Percentiles rank a stretch among this genome's conserved stretches.
These are phyloP conservation scores for Candida andamanensis DNA, from an alignment of 805 yeast genomes.

Conservation along the genomic window DNA sequence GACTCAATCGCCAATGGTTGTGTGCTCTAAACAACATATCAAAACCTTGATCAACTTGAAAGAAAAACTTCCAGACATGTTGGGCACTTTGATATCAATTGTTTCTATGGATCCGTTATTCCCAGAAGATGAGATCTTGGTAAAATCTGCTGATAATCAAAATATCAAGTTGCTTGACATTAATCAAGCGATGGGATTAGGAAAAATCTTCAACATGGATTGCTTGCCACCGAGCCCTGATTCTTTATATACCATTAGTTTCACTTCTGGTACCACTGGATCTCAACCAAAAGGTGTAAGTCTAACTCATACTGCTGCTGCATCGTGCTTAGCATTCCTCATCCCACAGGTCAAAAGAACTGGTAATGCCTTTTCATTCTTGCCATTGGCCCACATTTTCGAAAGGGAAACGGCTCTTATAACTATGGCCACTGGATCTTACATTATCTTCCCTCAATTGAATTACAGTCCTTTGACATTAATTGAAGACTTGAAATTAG, in stretches of 20 bases:
- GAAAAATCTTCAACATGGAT: slow-evolving; percentile 31
- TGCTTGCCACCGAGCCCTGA: slow-evolving; percentile 28
- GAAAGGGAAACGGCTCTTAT: slow-evolving; percentile 44
- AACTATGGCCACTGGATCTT: slow-evolving; percentile 44
- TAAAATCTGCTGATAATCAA: slow-evolving; percentile 18
- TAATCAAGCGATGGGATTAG: slow-evolving; percentile 23
- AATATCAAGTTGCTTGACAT: slow-evolving; percentile 29
- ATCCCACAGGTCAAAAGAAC: slow-evolving; percentile 20
- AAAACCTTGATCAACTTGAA: slow-evolving; percentile 43
- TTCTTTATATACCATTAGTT: slow-evolving; percentile 36
- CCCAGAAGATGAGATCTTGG: slow-evolving; percentile 10
- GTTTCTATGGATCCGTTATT: slow-evolving; percentile 48
- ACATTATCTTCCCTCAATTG: slow-evolving; percentile 45
- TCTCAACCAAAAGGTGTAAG: slow-evolving; percentile 69
- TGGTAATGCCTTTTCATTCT: slow-evolving; percentile 34
- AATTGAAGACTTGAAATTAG: slow-evolving; percentile 51
- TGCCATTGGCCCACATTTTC: slow-evolving; percentile 58
- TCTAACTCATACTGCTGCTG: slow-evolving; percentile 44
- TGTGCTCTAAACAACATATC: slow-evolving; percentile 50
- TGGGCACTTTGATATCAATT: slow-evolving; percentile 44
- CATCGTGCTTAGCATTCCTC: slow-evolving; percentile 40
- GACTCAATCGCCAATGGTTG: slow-evolving; percentile 41
- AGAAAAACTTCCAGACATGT: slow-evolving; percentile 22
- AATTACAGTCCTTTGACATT: slow-evolving; percentile 41
- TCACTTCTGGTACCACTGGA: slow-evolving; percentile 65